A percentile compares a stretch with the other conserved stretches of the same genome.
Evolutionary conservation across 2,329 filamentous ascomycete genomes (phyloP).

Genomic region (Claviceps spartinae): DNA sequence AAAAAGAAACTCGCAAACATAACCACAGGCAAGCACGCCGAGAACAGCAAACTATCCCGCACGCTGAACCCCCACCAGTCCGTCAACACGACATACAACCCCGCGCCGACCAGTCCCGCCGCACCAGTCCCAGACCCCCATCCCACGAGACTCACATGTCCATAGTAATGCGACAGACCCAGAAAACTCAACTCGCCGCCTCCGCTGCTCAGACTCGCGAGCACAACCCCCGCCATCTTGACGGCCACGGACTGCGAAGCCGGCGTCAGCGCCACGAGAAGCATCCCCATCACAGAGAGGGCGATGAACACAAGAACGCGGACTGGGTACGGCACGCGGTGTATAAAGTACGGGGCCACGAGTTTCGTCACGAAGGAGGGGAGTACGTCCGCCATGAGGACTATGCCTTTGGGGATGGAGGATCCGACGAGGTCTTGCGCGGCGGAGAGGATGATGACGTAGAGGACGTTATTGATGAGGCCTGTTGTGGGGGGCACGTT

Average conservation of each 20-base stretch:
- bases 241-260: slow-evolving; percentile 48
- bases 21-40: slow-evolving; percentile 63
- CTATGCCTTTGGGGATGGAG: slow-evolving; percentile 78
- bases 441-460: slow-evolving; percentile 90
- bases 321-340: slow-evolving; percentile 64
- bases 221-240: slow-evolving; percentile 70
- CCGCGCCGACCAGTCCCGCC: slow-evolving; percentile 75
- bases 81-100: slow-evolving; percentile 75
- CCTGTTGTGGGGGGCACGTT: slow-evolving; percentile 12
- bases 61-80: slow-evolving; percentile 67
- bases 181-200: slow-evolving; percentile 85
- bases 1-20: slow-evolving; percentile 83
- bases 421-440: slow-evolving; percentile 91
- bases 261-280: slow-evolving; percentile 72
- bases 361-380: slow-evolving; percentile 84
- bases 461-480: slow-evolving; percentile 88
- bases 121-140: slow-evolving; percentile 91
- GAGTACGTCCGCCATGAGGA: slow-evolving; percentile 84
- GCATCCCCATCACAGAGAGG: slow-evolving; percentile 74
- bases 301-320: slow-evolving; percentile 63
- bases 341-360: slow-evolving; percentile 85
- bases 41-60: slow-evolving; percentile 58
- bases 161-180: slow-evolving; percentile 86
- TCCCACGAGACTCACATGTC: slow-evolving; percentile 68
- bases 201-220: slow-evolving; percentile 76